Percentiles rank a stretch among this genome's conserved stretches.
Evolutionary conservation across 345 rosid species (phyloP).

Genomic region (Brassica napus): Da-Ae NC_063452.1:47614501-47615000

Average conservation of each 20-base stretch:
- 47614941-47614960: too few relatives aligned
- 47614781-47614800: conserved; percentile 73
- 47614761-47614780: conserved; percentile 58
- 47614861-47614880: too few relatives aligned
- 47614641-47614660: conserved; percentile 34
- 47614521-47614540: background rate
- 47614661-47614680: conserved; percentile 45
- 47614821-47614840: conserved; percentile 46
- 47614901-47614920: too few relatives aligned
- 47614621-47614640: conserved; percentile 60
- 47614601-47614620: conserved; percentile 52
- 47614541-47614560: conserved; percentile 30
- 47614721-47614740: conserved; percentile 57
- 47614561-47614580: conserved; percentile 50
- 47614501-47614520: too few relatives aligned
- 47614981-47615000: too few relatives aligned
- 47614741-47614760: conserved; percentile 55
- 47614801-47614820: conserved; percentile 44
- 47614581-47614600: conserved; percentile 50
- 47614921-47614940: too few relatives aligned
- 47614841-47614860: conserved; percentile 22
- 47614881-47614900: too few relatives aligned
- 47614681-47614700: conserved; percentile 64
- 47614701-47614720: conserved; percentile 52
- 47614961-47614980: too few relatives aligned